These are phyloP conservation scores for Mycena indigotica DNA, from an alignment of 768 basidiomycete species.

Conservation along the genomic window DNA sequence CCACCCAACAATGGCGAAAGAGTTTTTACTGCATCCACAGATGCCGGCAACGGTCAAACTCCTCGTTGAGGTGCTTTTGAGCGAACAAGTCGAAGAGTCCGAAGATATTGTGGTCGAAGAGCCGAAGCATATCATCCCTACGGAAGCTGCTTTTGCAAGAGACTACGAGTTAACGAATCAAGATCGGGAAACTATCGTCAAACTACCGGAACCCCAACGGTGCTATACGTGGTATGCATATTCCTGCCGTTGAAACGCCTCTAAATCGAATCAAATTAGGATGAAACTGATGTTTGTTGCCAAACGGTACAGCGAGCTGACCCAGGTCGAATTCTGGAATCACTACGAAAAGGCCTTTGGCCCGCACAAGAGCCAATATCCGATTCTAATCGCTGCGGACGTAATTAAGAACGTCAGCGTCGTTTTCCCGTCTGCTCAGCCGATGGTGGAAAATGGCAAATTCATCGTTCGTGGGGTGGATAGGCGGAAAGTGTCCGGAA, in stretches of 20 bases:
- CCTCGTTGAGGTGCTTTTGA: conserved; percentile 65
- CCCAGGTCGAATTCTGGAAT: conserved; percentile 95
- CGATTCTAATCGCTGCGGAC: conserved; percentile 81
- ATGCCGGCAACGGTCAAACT: conserved; percentile 73
- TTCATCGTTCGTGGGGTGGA: conserved; percentile 91
- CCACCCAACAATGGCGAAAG: conserved; percentile 72
- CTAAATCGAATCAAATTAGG: conserved; percentile 47
- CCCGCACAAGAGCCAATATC: conserved; percentile 55
- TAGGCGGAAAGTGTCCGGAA: conserved; percentile 58
- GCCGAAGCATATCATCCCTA: conserved; percentile 58
- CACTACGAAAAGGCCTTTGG: conserved; percentile 85
- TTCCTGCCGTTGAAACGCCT: neutral
- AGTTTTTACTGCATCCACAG: conserved; percentile 69
- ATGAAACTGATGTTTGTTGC: conserved; percentile 88
- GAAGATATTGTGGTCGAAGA: conserved; percentile 75
- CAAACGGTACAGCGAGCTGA: conserved; percentile 76
- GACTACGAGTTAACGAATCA: conserved; percentile 72
- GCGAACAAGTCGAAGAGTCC: conserved; percentile 73
- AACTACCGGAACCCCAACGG: conserved; percentile 70
- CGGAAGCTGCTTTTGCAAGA: conserved; percentile 46
- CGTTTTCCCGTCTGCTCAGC: conserved; percentile 83
- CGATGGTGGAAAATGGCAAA: conserved; percentile 79
- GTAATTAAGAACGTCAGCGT: conserved; percentile 91
- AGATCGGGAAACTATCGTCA: conserved; percentile 62
- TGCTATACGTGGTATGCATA: conserved; percentile 76